Percentiles rank a stretch among this genome's conserved stretches.
These are phyloP conservation scores for Tulasnella sp. DNA, from an alignment of 768 basidiomycete species.

Conservation along the genomic window DNA sequence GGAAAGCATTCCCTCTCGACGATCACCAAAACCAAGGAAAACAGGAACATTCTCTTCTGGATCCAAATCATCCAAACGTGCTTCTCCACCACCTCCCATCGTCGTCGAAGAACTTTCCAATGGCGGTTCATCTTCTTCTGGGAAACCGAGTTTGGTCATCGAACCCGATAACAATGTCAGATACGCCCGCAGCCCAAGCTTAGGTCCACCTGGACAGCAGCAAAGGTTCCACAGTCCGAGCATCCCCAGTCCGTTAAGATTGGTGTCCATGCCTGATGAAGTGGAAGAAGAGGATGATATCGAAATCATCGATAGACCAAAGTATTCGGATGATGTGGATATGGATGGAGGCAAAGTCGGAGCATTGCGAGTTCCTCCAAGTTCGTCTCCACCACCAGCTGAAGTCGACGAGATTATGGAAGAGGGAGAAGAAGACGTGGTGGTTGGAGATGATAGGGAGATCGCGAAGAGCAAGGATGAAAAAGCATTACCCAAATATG, in stretches of 20 bases:
- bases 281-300: not conserved
- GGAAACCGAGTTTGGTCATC: slow-evolving; percentile 6
- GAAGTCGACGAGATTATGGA: not conserved
- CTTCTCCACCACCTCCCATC: too few species aligned
- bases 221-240: slow-evolving; percentile 1
- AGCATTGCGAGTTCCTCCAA: too few species aligned
- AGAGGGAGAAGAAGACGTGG: not conserved
- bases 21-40: too few species aligned
- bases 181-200: slow-evolving; percentile 4
- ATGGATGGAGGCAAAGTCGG: not conserved
- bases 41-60: too few species aligned
- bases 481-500: not conserved
- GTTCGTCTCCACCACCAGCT: too few species aligned
- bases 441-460: too few species aligned
- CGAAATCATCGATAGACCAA: too few species aligned
- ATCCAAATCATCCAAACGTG: too few species aligned
- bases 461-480: not conserved
- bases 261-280: slow-evolving; percentile 12
- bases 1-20: too few species aligned
- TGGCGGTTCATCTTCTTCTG: too few species aligned
- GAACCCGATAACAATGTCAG: slow-evolving; percentile 3
- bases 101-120: too few species aligned
- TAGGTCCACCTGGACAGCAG: slow-evolving; percentile 9
- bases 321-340: not conserved
- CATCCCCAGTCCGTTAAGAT: slow-evolving; percentile 10